phyloP scores from a whole-genome alignment of 108 stramenopile species.

The Pseudonitzschia pungens region DNA sequence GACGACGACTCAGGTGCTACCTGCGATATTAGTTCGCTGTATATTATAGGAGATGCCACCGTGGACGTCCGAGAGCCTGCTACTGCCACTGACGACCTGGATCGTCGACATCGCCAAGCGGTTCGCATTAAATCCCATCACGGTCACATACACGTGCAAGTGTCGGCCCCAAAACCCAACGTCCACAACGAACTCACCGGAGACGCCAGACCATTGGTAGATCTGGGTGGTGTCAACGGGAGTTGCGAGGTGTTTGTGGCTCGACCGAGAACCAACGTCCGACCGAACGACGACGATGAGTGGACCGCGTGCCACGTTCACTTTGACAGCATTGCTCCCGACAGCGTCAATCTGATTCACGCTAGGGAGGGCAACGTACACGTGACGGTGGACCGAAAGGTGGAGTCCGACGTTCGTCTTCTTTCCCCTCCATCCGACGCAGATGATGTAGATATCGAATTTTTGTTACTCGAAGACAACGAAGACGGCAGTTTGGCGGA shows the following conservation, averaged over 20 bases:
- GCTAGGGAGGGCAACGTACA: conserved; percentile 41
- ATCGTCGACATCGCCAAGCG: conserved; percentile 22
- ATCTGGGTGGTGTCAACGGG: conserved; percentile 88
- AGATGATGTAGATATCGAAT: conserved; percentile 25
- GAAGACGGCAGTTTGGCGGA: conserved; percentile 25
- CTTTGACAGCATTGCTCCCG: conserved; percentile 74
- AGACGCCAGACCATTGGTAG: conserved; percentile 43
- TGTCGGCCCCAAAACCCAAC: conserved; percentile 16
- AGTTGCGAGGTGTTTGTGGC: conserved; percentile 65
- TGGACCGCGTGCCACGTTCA: conserved; percentile 55
- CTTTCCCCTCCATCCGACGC: conserved; percentile 29
- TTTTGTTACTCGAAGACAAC: conserved; percentile 51
- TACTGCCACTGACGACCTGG: background rate
- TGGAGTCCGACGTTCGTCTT: conserved; percentile 75
- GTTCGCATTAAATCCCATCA: conserved; percentile 80
- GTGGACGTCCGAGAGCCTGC: conserved; percentile 20
- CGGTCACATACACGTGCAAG: conserved; percentile 52
- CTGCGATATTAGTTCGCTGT: conserved; percentile 80
- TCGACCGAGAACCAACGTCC: background rate
- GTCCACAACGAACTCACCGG: conserved; percentile 35
- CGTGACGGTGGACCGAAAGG: conserved; percentile 82
- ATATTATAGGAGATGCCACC: conserved; percentile 50
- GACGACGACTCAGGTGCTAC: conserved; percentile 70
- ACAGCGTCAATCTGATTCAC: conserved; percentile 65
- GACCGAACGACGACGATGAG: background rate